These are phyloP conservation scores for Tricholoma bakamatsutake DNA, from an alignment of 768 basidiomycete genomes.

Conservation along the genomic window DNA sequence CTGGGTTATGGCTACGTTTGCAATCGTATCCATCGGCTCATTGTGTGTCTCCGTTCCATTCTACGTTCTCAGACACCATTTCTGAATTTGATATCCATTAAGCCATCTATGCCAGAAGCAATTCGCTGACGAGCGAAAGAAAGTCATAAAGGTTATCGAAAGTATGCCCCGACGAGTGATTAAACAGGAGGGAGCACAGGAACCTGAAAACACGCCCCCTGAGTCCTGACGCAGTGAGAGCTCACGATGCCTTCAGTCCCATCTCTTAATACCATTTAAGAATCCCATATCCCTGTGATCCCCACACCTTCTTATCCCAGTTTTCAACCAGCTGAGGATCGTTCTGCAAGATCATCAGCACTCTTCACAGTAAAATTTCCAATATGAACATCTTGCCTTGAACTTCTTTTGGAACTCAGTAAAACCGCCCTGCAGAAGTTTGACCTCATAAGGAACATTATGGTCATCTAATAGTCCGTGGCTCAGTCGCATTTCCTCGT, in stretches of 20 bases:
- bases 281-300: conserved; percentile 10
- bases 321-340: conserved; percentile 71
- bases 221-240: background rate
- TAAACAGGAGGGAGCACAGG: conserved; percentile 30
- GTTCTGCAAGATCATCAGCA: conserved; percentile 26
- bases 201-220: conserved; percentile 6
- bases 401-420: conserved; percentile 61
- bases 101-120: conserved; percentile 65
- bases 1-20: conserved; percentile 77
- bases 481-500: conserved; percentile 54
- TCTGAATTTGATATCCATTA: conserved; percentile 4
- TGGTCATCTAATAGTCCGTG: conserved; percentile 29
- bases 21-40: conserved; percentile 58
- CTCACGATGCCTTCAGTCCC: background rate
- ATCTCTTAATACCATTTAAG: background rate
- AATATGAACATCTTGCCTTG: conserved; percentile 36
- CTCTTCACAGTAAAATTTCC: background rate
- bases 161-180: conserved; percentile 51
- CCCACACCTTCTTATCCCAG: conserved; percentile 67
- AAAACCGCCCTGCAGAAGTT: conserved; percentile 70
- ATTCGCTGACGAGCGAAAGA: conserved; percentile 46
- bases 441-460: conserved; percentile 46
- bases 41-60: conserved; percentile 43
- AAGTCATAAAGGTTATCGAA: conserved; percentile 53
- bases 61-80: background rate